These are phyloP conservation scores for Lanmaoa rubissima DNA, from an alignment of 768 basidiomycete species.

Conservation along the genomic window DNA sequence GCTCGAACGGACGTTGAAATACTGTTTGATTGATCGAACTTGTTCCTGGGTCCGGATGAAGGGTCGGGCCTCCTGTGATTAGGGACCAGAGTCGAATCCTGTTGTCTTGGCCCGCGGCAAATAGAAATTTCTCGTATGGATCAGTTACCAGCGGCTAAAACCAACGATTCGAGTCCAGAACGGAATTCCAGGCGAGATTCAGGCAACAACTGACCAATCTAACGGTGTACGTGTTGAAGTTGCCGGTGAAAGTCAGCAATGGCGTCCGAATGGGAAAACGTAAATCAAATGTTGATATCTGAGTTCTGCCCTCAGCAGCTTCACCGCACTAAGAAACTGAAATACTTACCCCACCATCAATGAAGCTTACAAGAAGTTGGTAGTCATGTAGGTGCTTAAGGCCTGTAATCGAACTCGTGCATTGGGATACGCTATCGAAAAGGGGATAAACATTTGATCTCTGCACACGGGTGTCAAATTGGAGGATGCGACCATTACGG, in stretches of 20 bases:
- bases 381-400: constrained; percentile 49
- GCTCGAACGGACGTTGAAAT: constrained; percentile 36
- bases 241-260: constrained; percentile 47
- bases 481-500: constrained; percentile 56
- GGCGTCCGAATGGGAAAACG: constrained; percentile 52
- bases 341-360: constrained; percentile 56
- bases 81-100: constrained; percentile 71
- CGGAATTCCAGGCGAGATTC: not conserved
- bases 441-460: constrained; percentile 38
- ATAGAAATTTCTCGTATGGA: constrained; percentile 54
- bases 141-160: constrained; percentile 62
- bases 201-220: constrained; percentile 44
- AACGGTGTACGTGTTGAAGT: constrained; percentile 53
- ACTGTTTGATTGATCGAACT: constrained; percentile 18
- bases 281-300: constrained; percentile 65
- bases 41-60: constrained; percentile 13
- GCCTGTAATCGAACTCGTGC: constrained; percentile 50
- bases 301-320: not conserved
- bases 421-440: constrained; percentile 34
- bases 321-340: not conserved
- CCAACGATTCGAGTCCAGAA: constrained; percentile 2
- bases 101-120: constrained; percentile 66
- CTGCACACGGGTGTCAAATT: constrained; percentile 56
- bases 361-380: constrained; percentile 54
- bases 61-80: constrained; percentile 42